Conservation (phyloP, 1,139 yeast species). For the Kodamaea fungicola region DNA sequence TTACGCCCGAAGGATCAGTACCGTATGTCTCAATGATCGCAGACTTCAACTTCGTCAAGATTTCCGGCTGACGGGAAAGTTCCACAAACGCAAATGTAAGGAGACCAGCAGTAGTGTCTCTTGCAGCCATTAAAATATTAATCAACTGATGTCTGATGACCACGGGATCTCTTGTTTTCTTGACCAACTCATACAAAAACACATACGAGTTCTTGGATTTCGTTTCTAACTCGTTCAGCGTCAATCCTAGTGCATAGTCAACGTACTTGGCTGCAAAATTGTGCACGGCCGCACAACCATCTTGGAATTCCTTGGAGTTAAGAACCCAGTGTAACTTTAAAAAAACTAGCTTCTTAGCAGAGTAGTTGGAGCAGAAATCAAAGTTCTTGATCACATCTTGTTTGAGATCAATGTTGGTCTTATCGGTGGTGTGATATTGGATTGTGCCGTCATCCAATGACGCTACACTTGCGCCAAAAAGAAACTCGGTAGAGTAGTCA, state of each 20-base stretch:
- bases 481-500: constrained; percentile 41
- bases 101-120: constrained; percentile 48
- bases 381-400: constrained; percentile 28
- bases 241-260: constrained; percentile 19
- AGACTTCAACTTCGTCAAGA: constrained; percentile 31
- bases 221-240: constrained; percentile 35
- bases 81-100: constrained; percentile 39
- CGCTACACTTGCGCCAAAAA: constrained; percentile 35
- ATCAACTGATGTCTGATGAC: constrained; percentile 43
- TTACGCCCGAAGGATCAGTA: constrained; percentile 26
- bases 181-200: constrained; percentile 43
- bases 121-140: constrained; percentile 44
- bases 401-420: constrained; percentile 20
- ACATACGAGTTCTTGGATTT: constrained; percentile 34
- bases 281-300: constrained; percentile 17
- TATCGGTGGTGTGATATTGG: constrained; percentile 17
- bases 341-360: constrained; percentile 28
- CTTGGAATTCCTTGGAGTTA: constrained; percentile 30
- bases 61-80: constrained; percentile 37
- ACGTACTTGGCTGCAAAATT: constrained; percentile 33
- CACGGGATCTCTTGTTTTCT: constrained; percentile 40
- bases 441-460: constrained; percentile 29
- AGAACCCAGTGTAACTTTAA: constrained; percentile 25
- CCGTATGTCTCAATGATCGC: constrained; percentile 37
- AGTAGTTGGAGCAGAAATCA: constrained; percentile 27